Percentiles rank a stretch among this genome's conserved stretches.
These are phyloP conservation scores for Hamamelis virginiana DNA, from an alignment of 164 flowering plant species.

Conservation along the genomic window DNA sequence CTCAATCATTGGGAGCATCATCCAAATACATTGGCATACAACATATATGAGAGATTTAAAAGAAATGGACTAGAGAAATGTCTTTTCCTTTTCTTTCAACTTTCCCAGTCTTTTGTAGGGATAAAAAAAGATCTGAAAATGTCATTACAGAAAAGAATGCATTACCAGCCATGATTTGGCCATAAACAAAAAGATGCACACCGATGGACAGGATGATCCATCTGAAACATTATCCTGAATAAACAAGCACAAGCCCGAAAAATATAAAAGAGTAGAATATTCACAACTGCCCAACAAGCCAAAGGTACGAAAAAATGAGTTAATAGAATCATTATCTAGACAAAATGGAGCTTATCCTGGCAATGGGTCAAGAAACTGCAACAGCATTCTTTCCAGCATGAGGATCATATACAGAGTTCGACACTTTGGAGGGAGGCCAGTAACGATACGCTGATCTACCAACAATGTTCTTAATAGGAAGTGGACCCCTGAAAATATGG, in stretches of 20 bases:
- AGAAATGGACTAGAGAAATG: too few relatives aligned
- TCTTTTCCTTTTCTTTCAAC: neutral
- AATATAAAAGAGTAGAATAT: neutral
- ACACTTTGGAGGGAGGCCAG: slow-evolving; percentile 85
- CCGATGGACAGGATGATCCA: slow-evolving; percentile 11
- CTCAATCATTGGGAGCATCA: too few relatives aligned
- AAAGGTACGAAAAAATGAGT: neutral
- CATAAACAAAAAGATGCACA: slow-evolving; percentile 2
- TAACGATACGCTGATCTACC: slow-evolving; percentile 90
- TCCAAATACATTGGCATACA: too few relatives aligned
- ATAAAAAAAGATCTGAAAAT: neutral
- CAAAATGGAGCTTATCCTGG: neutral
- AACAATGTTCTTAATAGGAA: slow-evolving; percentile 77
- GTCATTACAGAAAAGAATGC: neutral
- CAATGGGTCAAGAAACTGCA: slow-evolving; percentile 47
- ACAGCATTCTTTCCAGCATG: slow-evolving; percentile 20
- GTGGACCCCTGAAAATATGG: slow-evolving; percentile 85
- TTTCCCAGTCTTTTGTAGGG: neutral
- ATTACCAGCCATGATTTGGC: neutral
- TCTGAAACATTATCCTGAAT: neutral
- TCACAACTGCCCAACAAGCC: slow-evolving; percentile 17
- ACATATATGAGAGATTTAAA: too few relatives aligned
- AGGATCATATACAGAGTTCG: slow-evolving; percentile 45
- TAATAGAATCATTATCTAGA: slow-evolving; percentile 4
- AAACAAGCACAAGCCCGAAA: neutral